phyloP scores from a whole-genome alignment of 2,329 filamentous ascomycete species.

The Pseudocercospora cruenta region DNA sequence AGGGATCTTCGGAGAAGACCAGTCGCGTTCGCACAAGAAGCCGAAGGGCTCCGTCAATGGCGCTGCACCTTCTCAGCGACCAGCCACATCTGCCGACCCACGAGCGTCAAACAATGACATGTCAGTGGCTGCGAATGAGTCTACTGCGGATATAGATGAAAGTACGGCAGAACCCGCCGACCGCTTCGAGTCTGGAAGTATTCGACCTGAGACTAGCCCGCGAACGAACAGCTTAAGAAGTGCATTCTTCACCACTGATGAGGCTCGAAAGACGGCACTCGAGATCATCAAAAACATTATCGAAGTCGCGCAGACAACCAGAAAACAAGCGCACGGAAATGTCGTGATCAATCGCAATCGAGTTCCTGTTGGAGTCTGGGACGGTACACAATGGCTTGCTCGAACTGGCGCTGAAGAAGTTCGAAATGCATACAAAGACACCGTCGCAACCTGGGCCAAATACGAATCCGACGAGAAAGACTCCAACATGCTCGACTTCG shows the following conservation, averaged over 20 bases:
- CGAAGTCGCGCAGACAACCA: conserved; percentile 68
- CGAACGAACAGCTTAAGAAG: conserved; percentile 46
- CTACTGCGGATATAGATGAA: conserved; percentile 5
- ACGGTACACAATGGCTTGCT: conserved; percentile 92
- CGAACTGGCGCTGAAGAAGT: conserved; percentile 78
- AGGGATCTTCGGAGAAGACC: conserved; percentile 17
- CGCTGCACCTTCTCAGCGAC: conserved; percentile 14
- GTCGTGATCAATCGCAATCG: conserved; percentile 50
- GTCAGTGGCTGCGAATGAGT: conserved; percentile 9
- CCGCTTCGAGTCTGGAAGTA: conserved; percentile 44
- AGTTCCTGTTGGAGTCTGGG: conserved; percentile 82
- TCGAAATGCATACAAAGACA: conserved; percentile 82
- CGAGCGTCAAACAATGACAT: conserved; percentile 14
- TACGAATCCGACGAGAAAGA: conserved; percentile 39
- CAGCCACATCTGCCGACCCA: conserved; percentile 24
- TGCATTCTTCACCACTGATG: conserved; percentile 66
- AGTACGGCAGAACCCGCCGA: neutral
- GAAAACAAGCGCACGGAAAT: conserved; percentile 25
- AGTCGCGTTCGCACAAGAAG: conserved; percentile 20
- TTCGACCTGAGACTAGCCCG: conserved; percentile 48
- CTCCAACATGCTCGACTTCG: conserved; percentile 32
- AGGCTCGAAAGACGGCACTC: conserved; percentile 67
- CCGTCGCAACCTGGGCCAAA: conserved; percentile 76
- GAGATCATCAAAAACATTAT: conserved; percentile 82
- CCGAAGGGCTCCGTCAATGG: conserved; percentile 15